A percentile compares a stretch with the other conserved stretches of the same genome.
phyloP scores from a whole-genome alignment of 1,139 yeast species.

The Lodderomyces parapsilosis region DNA sequence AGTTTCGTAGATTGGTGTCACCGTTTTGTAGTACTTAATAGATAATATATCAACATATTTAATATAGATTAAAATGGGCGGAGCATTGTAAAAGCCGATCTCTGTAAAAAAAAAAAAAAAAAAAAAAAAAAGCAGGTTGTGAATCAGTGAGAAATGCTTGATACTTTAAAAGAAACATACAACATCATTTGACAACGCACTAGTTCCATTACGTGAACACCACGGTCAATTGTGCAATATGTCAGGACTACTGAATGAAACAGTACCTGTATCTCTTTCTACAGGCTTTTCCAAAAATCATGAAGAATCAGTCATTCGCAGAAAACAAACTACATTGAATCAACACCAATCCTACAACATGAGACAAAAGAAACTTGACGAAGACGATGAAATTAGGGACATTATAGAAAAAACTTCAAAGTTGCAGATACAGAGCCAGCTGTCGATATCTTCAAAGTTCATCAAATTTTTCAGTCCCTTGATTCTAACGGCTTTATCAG shows the following conservation, averaged over 20 bases:
- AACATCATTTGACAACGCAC: not conserved
- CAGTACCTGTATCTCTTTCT: not conserved
- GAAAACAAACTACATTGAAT: not conserved
- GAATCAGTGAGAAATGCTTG: too few species aligned
- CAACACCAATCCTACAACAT: not conserved
- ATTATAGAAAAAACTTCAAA: constrained; percentile 27
- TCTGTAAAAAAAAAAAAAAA: not conserved
- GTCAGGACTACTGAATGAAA: not conserved
- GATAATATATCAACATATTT: not conserved
- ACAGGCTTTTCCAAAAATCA: not conserved
- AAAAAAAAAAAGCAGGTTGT: too few species aligned
- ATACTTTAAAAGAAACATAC: too few species aligned
- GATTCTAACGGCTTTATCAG: constrained; percentile 54
- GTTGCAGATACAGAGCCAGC: constrained; percentile 17
- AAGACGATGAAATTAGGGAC: constrained; percentile 22
- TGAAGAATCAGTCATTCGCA: not conserved
- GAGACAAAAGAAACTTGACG: not conserved
- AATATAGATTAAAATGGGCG: not conserved
- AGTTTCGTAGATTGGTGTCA: not conserved
- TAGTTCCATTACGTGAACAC: not conserved
- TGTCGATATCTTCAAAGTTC: constrained; percentile 11
- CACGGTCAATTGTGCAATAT: not conserved
- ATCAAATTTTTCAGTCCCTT: constrained; percentile 29
- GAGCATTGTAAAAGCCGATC: not conserved
- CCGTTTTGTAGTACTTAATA: not conserved